Evolutionary conservation across 2,329 filamentous ascomycete species (phyloP), one percentile per base, ranked within the genome.

Genomic region (Alternaria metachromatica): DNA sequence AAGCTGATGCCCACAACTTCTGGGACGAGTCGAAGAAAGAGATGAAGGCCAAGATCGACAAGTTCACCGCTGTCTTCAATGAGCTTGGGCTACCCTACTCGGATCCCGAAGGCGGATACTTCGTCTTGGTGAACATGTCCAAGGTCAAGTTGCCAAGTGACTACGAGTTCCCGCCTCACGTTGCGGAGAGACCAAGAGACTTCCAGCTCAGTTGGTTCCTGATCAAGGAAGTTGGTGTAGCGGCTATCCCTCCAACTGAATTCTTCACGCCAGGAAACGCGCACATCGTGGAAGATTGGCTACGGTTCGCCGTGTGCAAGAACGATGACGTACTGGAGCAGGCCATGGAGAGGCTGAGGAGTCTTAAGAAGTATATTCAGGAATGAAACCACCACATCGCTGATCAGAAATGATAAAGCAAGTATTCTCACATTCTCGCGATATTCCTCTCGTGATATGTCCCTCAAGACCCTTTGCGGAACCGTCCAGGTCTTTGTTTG

Each of bases 201-300:
- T 99, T 98, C 83, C 93, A 97, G 85, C 87, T 99, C 50, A 89
- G 90, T 37, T 99, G 95, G 95, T 98, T 98, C 83, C 82, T 97
- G 73, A 99, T 99, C 81, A 94, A 94, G 79, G 95, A 99, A 83
- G 85, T 99, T 20, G 96, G 96, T 10, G 93, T 99, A 26, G 96
- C 96, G 3, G 94, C 95, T 9, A 97, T 99, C 66, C 96, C 96
- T 18, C 96, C 96, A 0, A 97, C 94, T 0, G 96, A 99, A 81
- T 99, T 99, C 81, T 98, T 97, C 80, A 97, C 95, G 0, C 90
- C 93, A 18, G 83, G 81, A 46, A 97, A 97, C 76, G 89, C 92
- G 26, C 89, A 92, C 73, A 88, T 97, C 72, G 96, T 92, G 0
- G 92, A 97, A 84, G 91, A 98, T 74, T 99, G 96, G 83, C 86